These are phyloP conservation scores for Pseudonitzschia multiseries DNA, from an alignment of 108 stramenopile species.

Conservation along the genomic window DNA sequence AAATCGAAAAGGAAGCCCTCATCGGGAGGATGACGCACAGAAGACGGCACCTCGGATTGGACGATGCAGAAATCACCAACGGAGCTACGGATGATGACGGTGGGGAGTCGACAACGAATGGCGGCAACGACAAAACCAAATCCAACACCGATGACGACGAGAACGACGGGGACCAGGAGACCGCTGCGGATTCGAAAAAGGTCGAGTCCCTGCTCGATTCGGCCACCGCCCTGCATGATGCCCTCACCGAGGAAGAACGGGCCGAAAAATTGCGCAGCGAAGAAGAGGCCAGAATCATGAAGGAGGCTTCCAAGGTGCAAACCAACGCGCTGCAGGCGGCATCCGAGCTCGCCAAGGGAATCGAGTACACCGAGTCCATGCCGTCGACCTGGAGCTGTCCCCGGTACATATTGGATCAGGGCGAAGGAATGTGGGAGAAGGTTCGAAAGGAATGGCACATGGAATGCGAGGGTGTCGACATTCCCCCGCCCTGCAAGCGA, in stretches of 20 bases:
- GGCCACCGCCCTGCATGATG: constrained; percentile 75
- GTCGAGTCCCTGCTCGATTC: constrained; percentile 77
- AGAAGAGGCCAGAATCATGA: constrained; percentile 91
- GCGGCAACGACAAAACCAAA: neutral
- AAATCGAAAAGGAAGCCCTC: constrained; percentile 16
- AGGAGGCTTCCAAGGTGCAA: constrained; percentile 92
- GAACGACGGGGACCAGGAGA: constrained; percentile 32
- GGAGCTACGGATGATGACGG: constrained; percentile 10
- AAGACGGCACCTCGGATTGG: constrained; percentile 11
- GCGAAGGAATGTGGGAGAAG: constrained; percentile 67
- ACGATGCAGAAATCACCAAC: constrained; percentile 1
- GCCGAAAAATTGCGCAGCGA: constrained; percentile 50
- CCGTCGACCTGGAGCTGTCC: constrained; percentile 93
- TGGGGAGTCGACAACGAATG: neutral
- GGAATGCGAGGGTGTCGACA: constrained; percentile 88
- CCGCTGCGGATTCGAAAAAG: constrained; percentile 19
- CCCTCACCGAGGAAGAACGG: constrained; percentile 61
- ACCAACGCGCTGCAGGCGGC: constrained; percentile 96
- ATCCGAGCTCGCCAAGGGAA: constrained; percentile 89
- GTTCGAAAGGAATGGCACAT: constrained; percentile 96
- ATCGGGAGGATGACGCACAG: constrained; percentile 24
- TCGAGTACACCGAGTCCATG: constrained; percentile 74
- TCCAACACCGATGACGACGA: constrained; percentile 20
- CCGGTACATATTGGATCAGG: constrained; percentile 63
- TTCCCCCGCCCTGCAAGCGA: constrained; percentile 88